phyloP scores from a whole-genome alignment of 2,329 filamentous ascomycete genomes.

The Karstenula rhodostoma region DNA sequence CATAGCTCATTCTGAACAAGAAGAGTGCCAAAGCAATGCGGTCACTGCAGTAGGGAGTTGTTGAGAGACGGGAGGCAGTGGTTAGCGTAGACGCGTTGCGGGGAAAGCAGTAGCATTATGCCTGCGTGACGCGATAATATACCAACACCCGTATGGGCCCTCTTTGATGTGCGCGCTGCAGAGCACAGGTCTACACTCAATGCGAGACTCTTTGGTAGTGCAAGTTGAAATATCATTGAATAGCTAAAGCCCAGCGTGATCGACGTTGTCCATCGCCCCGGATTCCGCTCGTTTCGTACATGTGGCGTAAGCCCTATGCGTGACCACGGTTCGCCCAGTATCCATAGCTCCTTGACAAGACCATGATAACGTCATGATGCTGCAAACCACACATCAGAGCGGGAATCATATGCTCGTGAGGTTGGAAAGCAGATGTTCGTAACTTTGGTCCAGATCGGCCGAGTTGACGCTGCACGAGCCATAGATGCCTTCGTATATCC shows the following conservation, averaged over 20 bases:
- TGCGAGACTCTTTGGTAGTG: background rate
- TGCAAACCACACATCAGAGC: background rate
- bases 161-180: too few species aligned
- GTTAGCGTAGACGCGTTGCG: background rate
- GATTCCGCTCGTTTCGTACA: background rate
- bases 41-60: background rate
- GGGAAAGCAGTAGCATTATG: background rate
- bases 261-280: conserved; percentile 7
- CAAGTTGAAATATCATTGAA: background rate
- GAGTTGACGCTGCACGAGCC: background rate
- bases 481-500: background rate
- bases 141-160: background rate
- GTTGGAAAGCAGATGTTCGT: background rate
- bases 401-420: background rate
- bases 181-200: background rate
- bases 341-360: background rate
- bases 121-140: background rate
- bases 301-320: conserved; percentile 6
- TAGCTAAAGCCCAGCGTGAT: background rate
- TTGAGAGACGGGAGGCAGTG: background rate
- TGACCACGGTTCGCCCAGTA: conserved; percentile 2
- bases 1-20: background rate
- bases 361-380: background rate
- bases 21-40: background rate
- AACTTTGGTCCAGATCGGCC: background rate